Base-by-base conservation (phyloP, 2,329 filamentous ascomycete species). In the Rhynchosporium graminicola region DNA sequence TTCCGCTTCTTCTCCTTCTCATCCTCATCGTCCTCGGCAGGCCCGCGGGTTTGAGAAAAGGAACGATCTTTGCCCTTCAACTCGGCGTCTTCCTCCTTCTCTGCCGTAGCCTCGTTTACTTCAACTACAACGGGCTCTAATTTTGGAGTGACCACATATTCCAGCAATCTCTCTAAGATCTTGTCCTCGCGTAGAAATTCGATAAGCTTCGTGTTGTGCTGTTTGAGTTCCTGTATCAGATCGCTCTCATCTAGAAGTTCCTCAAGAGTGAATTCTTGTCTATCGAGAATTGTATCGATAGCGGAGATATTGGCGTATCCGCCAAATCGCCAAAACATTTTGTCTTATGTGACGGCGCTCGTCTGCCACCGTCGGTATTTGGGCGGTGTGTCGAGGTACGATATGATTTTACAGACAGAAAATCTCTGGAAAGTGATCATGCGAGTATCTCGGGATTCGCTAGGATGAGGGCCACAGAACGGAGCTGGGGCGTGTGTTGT, bases 301-400 rank as follows among this genome's bases (percentile, higher is more conserved):
- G 93, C 90, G 73, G 94, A 97, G 79, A 97, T 90, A 83, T 92
- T 96, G 83, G 93, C 91, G 84, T 98, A 98, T 75, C 92, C 92
- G 84, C 95, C 94, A 84, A 98, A 99, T 80, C 94, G 90, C 95
- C 95, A 99, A 80, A 99, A 99, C 95, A 99, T 99, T 82, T 78
- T 94, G 87, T 61, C 60, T 69, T 72, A 73, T 66, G 68, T 70
- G 56, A 70, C 61, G 57, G 69, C 65, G 61, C 68, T 72, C 66
- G 70, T 66, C 66, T 70, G 70, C 69, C 71, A 68, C 69, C 67
- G 33, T 36, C 33, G 57, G 56, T 59, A 42, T 40, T 57, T 64
- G 31, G 68, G 69, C 51, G 64, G 68, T 54, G 65, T 67, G 70
- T 67, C 40, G 63, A 70, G 67, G 56, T 63, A 61, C 51, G 56